Percentiles rank a stretch among this genome's conserved stretches.
phyloP scores from a whole-genome alignment of 495 filamentous ascomycete genomes.

The Sporormia fimetaria region DNA sequence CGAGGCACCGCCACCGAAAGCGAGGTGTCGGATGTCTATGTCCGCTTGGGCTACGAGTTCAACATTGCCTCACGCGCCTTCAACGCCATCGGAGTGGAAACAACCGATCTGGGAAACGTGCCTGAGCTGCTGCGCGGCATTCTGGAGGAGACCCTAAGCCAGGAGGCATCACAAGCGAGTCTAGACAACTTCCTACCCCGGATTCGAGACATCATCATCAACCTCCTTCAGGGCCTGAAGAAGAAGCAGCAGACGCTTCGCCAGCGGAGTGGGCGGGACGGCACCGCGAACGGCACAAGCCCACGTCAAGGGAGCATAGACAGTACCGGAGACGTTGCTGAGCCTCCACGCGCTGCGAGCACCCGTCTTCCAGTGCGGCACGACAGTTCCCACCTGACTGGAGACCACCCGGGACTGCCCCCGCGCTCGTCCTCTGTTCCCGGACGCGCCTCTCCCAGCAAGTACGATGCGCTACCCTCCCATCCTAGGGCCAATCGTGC shows the following conservation, averaged over 20 bases:
- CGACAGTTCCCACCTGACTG: slow-evolving; percentile 37
- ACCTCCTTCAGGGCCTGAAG: slow-evolving; percentile 87
- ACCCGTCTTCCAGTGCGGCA: slow-evolving; percentile 36
- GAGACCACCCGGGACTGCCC: slow-evolving; percentile 38
- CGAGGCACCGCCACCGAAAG: slow-evolving; percentile 79
- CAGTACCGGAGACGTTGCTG: slow-evolving; percentile 51
- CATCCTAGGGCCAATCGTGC: slow-evolving; percentile 35
- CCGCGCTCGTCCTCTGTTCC: slow-evolving; percentile 38
- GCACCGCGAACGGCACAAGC: slow-evolving; percentile 26
- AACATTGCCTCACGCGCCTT: slow-evolving; percentile 96
- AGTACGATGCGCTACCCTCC: slow-evolving; percentile 28
- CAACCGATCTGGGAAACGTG: slow-evolving; percentile 83
- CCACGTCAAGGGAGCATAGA: slow-evolving; percentile 56
- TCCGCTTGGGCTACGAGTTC: slow-evolving; percentile 94
- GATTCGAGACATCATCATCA: slow-evolving; percentile 97
- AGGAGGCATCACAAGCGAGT: slow-evolving; percentile 86
- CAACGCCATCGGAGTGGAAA: slow-evolving; percentile 90
- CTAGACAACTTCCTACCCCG: slow-evolving; percentile 82
- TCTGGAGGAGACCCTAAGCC: slow-evolving; percentile 88
- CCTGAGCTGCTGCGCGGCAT: slow-evolving; percentile 83
- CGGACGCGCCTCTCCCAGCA: slow-evolving; percentile 28
- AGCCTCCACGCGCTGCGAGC: slow-evolving; percentile 33
- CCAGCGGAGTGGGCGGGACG: slow-evolving; percentile 64
- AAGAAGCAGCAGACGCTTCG: slow-evolving; percentile 87
- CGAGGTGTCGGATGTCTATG: slow-evolving; percentile 95